Percentiles rank a stretch among this genome's conserved stretches.
Evolutionary conservation across 345 rosid species (phyloP).

Genomic region (Dipteronia sinensis): DNA sequence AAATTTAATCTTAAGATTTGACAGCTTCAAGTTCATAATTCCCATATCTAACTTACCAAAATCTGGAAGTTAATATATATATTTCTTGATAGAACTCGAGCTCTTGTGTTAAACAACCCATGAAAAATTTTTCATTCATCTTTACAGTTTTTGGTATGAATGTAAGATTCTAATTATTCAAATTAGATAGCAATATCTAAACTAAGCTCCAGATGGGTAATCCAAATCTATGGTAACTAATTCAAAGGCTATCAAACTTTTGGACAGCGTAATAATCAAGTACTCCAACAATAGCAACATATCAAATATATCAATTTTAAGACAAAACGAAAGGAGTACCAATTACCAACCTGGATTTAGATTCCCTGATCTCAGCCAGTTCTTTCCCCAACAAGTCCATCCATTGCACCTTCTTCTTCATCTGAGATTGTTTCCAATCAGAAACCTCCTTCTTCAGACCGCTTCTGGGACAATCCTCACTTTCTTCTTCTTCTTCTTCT

Average conservation of each 20-base stretch:
- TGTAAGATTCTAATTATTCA: no score
- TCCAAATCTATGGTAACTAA: background rate
- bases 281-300: background rate
- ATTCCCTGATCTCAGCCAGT: conserved; percentile 75
- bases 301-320: background rate
- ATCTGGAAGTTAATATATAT: background rate
- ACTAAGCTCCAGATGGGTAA: no score
- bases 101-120: background rate
- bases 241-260: background rate
- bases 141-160: background rate
- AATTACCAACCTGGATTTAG: conserved; percentile 58
- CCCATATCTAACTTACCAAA: background rate
- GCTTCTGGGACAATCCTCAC: conserved; percentile 47
- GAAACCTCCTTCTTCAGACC: conserved; percentile 44
- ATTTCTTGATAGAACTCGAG: background rate
- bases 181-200: no score
- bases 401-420: conserved; percentile 84
- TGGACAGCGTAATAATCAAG: background rate
- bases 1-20: background rate
- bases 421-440: conserved; percentile 36
- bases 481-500: conserved; percentile 17
- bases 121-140: background rate
- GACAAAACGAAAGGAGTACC: background rate
- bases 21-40: background rate
- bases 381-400: conserved; percentile 76